These are phyloP conservation scores for Chamaecyparis obtusa DNA, from an alignment of 75 land plant genomes.

Conservation along the genomic window DNA sequence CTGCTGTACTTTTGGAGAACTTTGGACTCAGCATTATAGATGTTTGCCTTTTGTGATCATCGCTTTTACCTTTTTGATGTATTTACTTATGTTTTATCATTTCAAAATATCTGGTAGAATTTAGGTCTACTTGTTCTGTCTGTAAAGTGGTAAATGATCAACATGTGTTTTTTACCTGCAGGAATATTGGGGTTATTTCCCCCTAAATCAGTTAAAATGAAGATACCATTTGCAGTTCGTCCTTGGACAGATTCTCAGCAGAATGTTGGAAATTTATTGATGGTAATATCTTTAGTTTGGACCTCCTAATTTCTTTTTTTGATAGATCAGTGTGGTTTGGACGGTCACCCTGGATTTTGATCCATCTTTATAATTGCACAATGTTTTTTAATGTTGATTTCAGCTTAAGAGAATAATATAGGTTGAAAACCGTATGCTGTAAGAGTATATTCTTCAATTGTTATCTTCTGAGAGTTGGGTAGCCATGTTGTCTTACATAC, in stretches of 20 bases:
- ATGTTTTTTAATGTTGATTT: not conserved
- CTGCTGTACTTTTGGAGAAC: not conserved
- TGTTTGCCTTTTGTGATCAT: not conserved
- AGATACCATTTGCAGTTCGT: conserved; percentile 59
- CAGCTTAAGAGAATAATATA: not conserved
- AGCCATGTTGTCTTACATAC: not conserved
- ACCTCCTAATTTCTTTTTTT: not conserved
- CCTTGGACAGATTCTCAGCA: conserved; percentile 92
- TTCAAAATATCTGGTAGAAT: not conserved
- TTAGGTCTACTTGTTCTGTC: not conserved
- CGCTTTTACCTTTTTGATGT: not conserved
- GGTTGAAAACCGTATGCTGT: conserved; percentile 1
- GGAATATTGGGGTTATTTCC: conserved; percentile 70
- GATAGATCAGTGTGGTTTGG: not conserved
- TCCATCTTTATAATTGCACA: not conserved
- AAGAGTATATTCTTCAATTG: not conserved
- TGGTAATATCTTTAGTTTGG: conserved; percentile 55
- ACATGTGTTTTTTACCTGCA: conserved; percentile 21
- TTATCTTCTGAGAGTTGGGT: not conserved
- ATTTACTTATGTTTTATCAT: not conserved
- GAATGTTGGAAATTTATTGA: conserved; percentile 78
- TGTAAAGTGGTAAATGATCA: not conserved
- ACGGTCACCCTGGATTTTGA: not conserved
- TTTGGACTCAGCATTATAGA: not conserved
- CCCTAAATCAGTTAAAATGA: conserved; percentile 65